These are phyloP conservation scores for Calonectria montana DNA, from an alignment of 2,329 filamentous ascomycete genomes.

Conservation along the genomic window DNA sequence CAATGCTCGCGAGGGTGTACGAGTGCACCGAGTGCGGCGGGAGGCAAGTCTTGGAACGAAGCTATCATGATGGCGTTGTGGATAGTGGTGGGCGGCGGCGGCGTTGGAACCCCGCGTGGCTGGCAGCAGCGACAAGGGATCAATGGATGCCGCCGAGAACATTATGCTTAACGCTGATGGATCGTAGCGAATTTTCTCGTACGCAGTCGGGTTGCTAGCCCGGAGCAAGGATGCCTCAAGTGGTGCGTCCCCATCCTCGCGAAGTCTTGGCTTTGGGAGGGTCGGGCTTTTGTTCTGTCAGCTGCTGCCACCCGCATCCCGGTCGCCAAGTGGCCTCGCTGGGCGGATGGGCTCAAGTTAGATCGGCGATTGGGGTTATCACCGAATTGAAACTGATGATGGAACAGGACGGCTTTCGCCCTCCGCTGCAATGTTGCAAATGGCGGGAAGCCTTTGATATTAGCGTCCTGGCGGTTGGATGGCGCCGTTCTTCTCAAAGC, in stretches of 20 bases:
- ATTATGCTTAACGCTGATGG: conserved; percentile 6
- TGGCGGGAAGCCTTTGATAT: not conserved
- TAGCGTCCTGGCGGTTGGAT: not conserved
- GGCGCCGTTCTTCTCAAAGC: not conserved
- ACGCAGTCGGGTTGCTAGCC: not conserved
- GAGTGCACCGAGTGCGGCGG: not conserved
- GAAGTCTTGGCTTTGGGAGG: conserved; percentile 8
- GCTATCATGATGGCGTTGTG: conserved; percentile 5
- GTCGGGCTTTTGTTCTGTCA: not conserved
- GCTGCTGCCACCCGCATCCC: not conserved
- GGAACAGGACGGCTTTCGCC: conserved; percentile 13
- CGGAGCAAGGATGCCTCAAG: not conserved
- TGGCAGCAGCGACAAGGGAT: not conserved
- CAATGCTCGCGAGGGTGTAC: not conserved
- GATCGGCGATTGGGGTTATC: conserved; percentile 5
- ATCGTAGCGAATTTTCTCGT: not conserved
- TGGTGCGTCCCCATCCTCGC: not conserved
- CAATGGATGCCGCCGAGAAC: not conserved
- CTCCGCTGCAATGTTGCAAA: conserved; percentile 13
- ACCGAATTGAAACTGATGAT: not conserved
- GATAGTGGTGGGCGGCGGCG: not conserved
- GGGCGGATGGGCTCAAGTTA: not conserved
- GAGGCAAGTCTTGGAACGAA: not conserved
- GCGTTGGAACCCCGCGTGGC: conserved; percentile 16
- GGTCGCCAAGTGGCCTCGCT: not conserved